Conservation (phyloP, 2,329 filamentous ascomycete genomes). For the Tympanopsis confertula region DNA sequence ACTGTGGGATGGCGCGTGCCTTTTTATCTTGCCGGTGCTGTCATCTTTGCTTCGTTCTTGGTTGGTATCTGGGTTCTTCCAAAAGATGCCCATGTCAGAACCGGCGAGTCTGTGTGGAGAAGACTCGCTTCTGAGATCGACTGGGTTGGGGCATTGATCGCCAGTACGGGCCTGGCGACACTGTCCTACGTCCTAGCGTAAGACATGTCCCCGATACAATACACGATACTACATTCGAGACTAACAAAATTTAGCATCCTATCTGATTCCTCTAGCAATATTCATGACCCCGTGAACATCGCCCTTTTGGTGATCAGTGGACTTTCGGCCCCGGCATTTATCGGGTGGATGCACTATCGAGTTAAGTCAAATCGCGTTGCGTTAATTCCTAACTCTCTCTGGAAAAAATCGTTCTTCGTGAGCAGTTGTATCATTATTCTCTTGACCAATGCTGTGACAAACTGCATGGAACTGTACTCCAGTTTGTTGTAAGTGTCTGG, state of each 20-base stretch:
- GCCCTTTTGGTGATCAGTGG: constrained; percentile 29
- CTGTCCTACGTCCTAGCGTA: constrained; percentile 42
- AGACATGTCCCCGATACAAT: constrained; percentile 11
- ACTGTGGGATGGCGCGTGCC: constrained; percentile 33
- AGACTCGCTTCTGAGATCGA: constrained; percentile 31
- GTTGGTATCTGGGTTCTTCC: constrained; percentile 23
- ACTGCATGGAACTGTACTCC: constrained; percentile 31
- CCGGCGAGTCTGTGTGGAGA: constrained; percentile 12
- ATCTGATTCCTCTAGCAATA: constrained; percentile 19
- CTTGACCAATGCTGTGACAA: constrained; percentile 30
- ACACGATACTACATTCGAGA: neutral
- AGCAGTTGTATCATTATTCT: constrained; percentile 38
- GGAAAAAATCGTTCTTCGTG: constrained; percentile 44
- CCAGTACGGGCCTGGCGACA: constrained; percentile 30
- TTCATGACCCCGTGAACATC: constrained; percentile 29
- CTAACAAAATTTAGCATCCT: constrained; percentile 10
- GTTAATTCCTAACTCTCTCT: constrained; percentile 50
- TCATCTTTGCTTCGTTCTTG: constrained; percentile 21
- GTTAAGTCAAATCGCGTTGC: constrained; percentile 32
- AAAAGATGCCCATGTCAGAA: constrained; percentile 10
- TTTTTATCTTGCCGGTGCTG: constrained; percentile 26
- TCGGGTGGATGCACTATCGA: constrained; percentile 38
- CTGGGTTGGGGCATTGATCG: constrained; percentile 37
- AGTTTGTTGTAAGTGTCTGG: constrained; percentile 31
- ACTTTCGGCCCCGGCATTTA: constrained; percentile 32